These are phyloP conservation scores for Myrica gale DNA, from an alignment of 306 rosid genomes.

Conservation along the genomic window DNA sequence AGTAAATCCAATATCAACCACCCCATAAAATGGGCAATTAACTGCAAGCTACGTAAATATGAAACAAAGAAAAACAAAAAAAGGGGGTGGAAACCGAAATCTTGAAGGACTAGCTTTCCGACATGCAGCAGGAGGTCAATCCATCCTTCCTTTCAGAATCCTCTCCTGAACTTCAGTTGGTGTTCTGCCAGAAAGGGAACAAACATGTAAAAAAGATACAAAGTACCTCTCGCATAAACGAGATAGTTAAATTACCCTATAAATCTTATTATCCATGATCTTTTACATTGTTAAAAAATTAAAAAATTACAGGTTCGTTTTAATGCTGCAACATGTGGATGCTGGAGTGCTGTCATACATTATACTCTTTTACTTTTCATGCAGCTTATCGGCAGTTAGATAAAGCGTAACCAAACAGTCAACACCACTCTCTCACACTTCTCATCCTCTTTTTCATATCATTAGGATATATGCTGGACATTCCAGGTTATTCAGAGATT, in stretches of 20 bases:
- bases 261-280: not conserved
- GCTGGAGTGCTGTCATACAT: not conserved
- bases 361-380: not conserved
- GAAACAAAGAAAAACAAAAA: not conserved
- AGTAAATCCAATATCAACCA: not conserved
- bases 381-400: too few relatives aligned
- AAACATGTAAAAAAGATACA: constrained; percentile 15
- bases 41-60: constrained; percentile 13
- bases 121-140: constrained; percentile 35
- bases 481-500: not conserved
- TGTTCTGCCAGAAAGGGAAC: constrained; percentile 55
- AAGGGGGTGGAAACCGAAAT: not conserved
- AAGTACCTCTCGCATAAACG: not conserved
- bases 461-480: not conserved
- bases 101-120: not conserved
- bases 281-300: not conserved
- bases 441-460: not conserved
- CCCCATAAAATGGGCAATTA: not conserved
- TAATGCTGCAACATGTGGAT: not conserved
- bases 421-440: too few relatives aligned
- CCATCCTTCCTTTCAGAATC: constrained; percentile 97
- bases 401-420: too few relatives aligned
- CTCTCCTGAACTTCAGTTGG: constrained; percentile 91
- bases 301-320: not conserved
- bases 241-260: not conserved